Evolutionary conservation across 2,329 filamentous ascomycete genomes (phyloP).

Genomic region (Paramyrothecium roridum): DNA sequence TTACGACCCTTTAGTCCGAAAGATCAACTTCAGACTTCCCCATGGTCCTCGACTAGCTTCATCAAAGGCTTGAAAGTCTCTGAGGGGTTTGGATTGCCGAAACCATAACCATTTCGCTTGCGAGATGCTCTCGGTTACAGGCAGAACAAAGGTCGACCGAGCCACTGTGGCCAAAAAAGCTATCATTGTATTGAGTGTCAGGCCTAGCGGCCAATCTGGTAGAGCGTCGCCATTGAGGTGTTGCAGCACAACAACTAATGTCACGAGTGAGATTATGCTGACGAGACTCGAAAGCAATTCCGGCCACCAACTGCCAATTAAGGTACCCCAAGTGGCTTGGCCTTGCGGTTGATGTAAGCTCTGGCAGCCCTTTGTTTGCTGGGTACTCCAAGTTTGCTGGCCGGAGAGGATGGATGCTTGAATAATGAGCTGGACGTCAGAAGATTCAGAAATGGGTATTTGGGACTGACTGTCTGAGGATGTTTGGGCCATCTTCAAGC

Average conservation of each 20-base stretch:
- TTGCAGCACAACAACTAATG: slow-evolving; percentile 15
- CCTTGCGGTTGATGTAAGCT: too few species aligned
- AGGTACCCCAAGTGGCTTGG: too few species aligned
- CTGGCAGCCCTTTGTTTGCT: too few species aligned
- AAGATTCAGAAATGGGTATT: too few species aligned
- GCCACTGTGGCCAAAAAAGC: slow-evolving; percentile 20
- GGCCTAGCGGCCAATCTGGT: slow-evolving; percentile 15
- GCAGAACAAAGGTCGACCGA: slow-evolving; percentile 16
- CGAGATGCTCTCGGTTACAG: slow-evolving; percentile 18
- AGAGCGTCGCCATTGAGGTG: slow-evolving; percentile 14
- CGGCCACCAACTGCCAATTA: not conserved
- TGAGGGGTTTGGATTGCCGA: slow-evolving; percentile 6
- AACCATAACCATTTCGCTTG: slow-evolving; percentile 16
- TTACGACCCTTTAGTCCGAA: not conserved
- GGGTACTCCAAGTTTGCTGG: too few species aligned
- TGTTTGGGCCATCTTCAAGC: too few species aligned
- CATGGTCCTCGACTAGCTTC: slow-evolving; percentile 13
- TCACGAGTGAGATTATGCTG: slow-evolving; percentile 1
- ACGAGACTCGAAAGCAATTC: not conserved
- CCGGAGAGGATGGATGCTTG: too few species aligned
- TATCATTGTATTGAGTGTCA: slow-evolving; percentile 23
- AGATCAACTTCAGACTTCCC: slow-evolving; percentile 10
- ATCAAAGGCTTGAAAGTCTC: slow-evolving; percentile 10
- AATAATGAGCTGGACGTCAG: too few species aligned
- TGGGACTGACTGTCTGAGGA: too few species aligned